Evolutionary conservation across 2,329 filamentous ascomycete genomes (phyloP), one percentile per base, ranked within the genome.

Genomic region (Pseudofabraea citricarpa): DNA sequence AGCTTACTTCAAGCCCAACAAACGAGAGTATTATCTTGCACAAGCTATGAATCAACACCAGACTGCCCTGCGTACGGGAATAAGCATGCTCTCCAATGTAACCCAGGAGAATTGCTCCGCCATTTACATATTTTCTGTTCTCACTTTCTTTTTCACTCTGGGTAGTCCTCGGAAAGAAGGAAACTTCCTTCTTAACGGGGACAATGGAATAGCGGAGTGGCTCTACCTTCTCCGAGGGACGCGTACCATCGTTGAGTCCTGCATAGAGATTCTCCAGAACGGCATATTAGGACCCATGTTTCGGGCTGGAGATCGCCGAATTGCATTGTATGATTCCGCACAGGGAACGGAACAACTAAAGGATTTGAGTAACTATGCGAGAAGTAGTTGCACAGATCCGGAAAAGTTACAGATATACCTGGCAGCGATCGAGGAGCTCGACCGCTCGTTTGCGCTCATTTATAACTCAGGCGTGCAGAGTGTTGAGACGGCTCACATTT

Each of bases 401-500:
- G 44, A 35, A 6, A 41, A 51, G 7, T 26, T 54, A 12, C 40
- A 43, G 2, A 56, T 55, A 1, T 64, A 64, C 49, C 29, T 49
- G 6, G 45, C 51, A 18, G 57, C 62, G 1, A 49, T 64, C 6
- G 51, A 59, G 21, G 56, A 63, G 41, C 55, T 65, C 13, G 57
- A 61, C 39, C 49, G 55, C 16, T 55, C 56, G 5, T 53, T 64
- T 22, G 51, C 51, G 3, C 35, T 49, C 3, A 48, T 56, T 31
- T 55, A 50, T 15, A 16, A 41, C 12, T 6, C 37, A 45, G 20
- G 43, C 47, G 41, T 49, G 44, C 15, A 33, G 26, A 7, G 45
- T 46, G 47, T 61, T 10, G 64, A 67, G 40, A 54, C 63, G 37
- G 52, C 60, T 5, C 64, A 66, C 32, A 59, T 62, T 7, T 64